Percentiles rank a stretch among this genome's conserved stretches.
These are phyloP conservation scores for Eucalyptus sideroxylon DNA, from an alignment of 345 rosid genomes.

Conservation along the genomic window DNA sequence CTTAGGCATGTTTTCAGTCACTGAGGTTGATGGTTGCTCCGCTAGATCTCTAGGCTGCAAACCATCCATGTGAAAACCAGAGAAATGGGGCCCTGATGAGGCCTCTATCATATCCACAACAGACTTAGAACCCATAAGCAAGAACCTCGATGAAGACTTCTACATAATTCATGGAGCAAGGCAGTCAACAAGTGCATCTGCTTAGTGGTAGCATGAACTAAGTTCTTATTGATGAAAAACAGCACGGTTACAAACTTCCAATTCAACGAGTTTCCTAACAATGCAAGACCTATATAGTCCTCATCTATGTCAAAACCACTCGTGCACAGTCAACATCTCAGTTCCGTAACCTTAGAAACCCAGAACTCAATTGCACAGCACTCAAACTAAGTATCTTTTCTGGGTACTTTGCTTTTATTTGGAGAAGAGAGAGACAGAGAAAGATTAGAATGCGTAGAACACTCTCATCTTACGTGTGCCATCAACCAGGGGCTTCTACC, in stretches of 20 bases:
- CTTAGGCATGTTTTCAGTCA: conserved; percentile 38
- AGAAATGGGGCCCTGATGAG: conserved; percentile 74
- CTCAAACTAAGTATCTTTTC: neutral
- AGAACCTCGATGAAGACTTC: conserved; percentile 1
- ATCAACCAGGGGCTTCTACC: too few species aligned
- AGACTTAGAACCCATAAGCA: conserved; percentile 43
- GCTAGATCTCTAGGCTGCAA: conserved; percentile 18
- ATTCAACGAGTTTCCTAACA: neutral
- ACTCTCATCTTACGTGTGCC: neutral
- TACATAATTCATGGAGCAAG: neutral
- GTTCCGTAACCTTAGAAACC: neutral
- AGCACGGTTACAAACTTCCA: neutral
- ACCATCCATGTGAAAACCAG: conserved; percentile 79
- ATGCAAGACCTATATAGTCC: neutral
- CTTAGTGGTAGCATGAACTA: neutral
- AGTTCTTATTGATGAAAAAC: neutral
- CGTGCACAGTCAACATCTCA: neutral
- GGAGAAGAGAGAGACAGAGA: neutral
- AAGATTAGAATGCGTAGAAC: neutral
- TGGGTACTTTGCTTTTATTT: neutral
- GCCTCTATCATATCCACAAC: conserved; percentile 88
- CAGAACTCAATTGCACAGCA: neutral
- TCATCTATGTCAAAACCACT: neutral
- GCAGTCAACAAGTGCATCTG: neutral
- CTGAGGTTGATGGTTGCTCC: conserved; percentile 34